Percentiles rank a stretch among this genome's conserved stretches.
phyloP scores from a whole-genome alignment of 495 filamentous ascomycete species.

The Trichoderma virens region DNA sequence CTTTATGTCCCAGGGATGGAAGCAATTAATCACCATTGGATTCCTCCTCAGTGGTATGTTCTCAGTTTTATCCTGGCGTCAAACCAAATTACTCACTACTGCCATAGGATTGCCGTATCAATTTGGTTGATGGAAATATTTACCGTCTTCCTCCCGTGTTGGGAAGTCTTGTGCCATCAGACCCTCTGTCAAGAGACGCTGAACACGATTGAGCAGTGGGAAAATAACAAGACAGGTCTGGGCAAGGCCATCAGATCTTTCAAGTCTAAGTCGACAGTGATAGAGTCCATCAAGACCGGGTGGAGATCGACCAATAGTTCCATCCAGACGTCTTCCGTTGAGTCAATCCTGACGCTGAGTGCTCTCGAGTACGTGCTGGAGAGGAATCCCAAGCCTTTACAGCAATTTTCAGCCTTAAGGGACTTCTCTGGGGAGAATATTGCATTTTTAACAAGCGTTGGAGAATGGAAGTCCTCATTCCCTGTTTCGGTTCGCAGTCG shows the following conservation, averaged over 20 bases:
- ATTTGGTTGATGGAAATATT: slow-evolving; percentile 42
- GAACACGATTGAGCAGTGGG: slow-evolving; percentile 22
- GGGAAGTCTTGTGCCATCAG: slow-evolving; percentile 21
- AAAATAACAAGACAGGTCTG: slow-evolving; percentile 22
- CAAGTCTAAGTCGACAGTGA: slow-evolving; percentile 17
- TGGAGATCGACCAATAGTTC: slow-evolving; percentile 23
- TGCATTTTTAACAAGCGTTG: slow-evolving; percentile 51
- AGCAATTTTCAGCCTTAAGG: slow-evolving; percentile 50
- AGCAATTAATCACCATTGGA: slow-evolving; percentile 46
- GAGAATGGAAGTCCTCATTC: slow-evolving; percentile 42
- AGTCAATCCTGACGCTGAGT: slow-evolving; percentile 45
- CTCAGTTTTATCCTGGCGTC: not conserved
- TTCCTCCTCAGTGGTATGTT: slow-evolving; percentile 45
- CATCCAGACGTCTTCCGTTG: slow-evolving; percentile 25
- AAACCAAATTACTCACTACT: slow-evolving; percentile 8
- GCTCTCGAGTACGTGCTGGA: slow-evolving; percentile 52
- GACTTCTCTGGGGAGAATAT: slow-evolving; percentile 68
- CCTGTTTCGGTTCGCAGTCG: slow-evolving; percentile 7
- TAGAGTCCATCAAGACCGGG: slow-evolving; percentile 17
- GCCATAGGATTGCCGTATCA: slow-evolving; percentile 21
- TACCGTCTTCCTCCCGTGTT: slow-evolving; percentile 40
- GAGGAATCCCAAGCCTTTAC: slow-evolving; percentile 46
- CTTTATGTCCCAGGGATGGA: slow-evolving; percentile 51
- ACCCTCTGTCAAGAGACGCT: slow-evolving; percentile 22
- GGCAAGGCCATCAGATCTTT: slow-evolving; percentile 8